phyloP scores from a whole-genome alignment of 2,329 filamentous ascomycete species.

The Ophiostoma populinum region DNA sequence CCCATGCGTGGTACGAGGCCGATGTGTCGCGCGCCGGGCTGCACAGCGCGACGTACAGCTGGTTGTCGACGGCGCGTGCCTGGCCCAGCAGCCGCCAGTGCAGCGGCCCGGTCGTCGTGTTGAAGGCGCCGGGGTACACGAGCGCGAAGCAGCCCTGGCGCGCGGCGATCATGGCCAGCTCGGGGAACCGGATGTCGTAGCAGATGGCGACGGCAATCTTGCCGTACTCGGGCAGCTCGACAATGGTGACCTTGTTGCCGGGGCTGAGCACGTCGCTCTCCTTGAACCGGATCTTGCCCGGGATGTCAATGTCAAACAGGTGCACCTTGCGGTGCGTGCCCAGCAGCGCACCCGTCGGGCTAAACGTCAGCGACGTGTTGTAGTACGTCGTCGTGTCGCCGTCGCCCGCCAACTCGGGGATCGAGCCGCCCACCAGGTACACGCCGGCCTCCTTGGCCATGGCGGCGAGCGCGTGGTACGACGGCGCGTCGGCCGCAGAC shows the following conservation, averaged over 20 bases:
- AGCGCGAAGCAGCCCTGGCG: constrained; percentile 62
- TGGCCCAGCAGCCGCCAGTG: constrained; percentile 77
- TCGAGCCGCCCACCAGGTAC: constrained; percentile 81
- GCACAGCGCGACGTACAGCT: constrained; percentile 84
- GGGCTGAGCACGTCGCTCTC: constrained; percentile 81
- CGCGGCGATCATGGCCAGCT: constrained; percentile 77
- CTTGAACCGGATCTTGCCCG: constrained; percentile 78
- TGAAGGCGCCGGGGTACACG: constrained; percentile 94
- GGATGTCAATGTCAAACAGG: constrained; percentile 95
- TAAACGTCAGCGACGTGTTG: constrained; percentile 81
- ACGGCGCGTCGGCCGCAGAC: constrained; percentile 52
- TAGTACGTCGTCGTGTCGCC: constrained; percentile 41
- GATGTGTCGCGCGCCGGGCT: constrained; percentile 68
- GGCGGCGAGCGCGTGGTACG: constrained; percentile 65
- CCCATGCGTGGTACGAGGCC: constrained; percentile 76
- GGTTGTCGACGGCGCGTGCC: constrained; percentile 62
- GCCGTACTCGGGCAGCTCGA: constrained; percentile 80
- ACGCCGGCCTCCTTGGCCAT: constrained; percentile 64
- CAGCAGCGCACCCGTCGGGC: constrained; percentile 60
- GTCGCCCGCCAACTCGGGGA: constrained; percentile 56
- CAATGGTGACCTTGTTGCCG: constrained; percentile 68
- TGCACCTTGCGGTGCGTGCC: constrained; percentile 86
- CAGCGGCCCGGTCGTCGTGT: constrained; percentile 75
- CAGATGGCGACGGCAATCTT: constrained; percentile 81
- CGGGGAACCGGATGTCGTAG: constrained; percentile 95